Base-by-base conservation (phyloP, 306 rosid species). In the Rosa chinensis region DNA sequence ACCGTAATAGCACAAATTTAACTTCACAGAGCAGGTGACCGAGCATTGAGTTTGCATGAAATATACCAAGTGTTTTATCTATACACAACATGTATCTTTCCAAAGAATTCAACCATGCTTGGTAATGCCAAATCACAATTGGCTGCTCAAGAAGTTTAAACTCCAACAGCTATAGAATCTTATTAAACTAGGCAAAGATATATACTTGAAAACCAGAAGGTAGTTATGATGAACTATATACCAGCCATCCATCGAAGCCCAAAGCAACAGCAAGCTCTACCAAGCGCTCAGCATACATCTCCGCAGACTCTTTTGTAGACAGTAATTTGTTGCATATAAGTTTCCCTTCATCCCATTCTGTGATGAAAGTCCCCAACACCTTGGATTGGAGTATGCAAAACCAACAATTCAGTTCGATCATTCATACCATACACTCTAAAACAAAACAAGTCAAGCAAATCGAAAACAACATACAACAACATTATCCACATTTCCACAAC, bases 231-330 rank as follows among this genome's bases (percentile, higher is more conserved):
- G 25, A 79, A 43, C 59, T 72, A 69, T 20, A 84, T 89, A 95
- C 99, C 88, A 95, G 98, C 99, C 99, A 95, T 21, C 98, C 99
- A 77, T 95, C 99, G 21, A 95, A 95, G 79, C 97, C 93, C 85
- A 95, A 88, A 47, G 80, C 85, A 64, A 80, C 81, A 80, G 97
- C 96, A 72, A 95, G 96, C 89, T 95, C 97, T 2, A 85, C 70
- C 82, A 95, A 80, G 71, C 86, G 86, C 80, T 93, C 92, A 28
- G 98, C 99, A 81, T 90, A 93, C 94, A 89, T 84, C 78, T 88
- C 89, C 59, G 97, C 89, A 66, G 98, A 89, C 70, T 84, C 93
- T 85, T 88, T 87, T 32, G 98, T 86, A 23, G 87, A 82, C 56
- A 95, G 89, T 83, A 95, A 78, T 43, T 59, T 72, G 72, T 95